These are phyloP conservation scores for Suzukiozyma palmioleophila DNA, from an alignment of 1,139 yeast genomes.

Conservation along the genomic window DNA sequence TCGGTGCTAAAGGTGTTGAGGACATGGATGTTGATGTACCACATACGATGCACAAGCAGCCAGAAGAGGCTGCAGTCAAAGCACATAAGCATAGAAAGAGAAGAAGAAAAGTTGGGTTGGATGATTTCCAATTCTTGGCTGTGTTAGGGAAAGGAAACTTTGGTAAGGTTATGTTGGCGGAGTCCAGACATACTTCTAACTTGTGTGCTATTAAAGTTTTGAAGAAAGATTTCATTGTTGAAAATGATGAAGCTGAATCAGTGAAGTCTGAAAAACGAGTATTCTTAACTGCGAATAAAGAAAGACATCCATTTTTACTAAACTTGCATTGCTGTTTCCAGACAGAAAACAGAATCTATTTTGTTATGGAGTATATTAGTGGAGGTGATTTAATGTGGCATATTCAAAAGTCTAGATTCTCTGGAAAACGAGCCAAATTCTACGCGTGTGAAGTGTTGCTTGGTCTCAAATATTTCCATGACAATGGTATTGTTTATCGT, in stretches of 20 bases:
- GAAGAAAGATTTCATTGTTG: constrained; percentile 91
- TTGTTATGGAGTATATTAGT: constrained; percentile 95
- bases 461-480: constrained; percentile 91
- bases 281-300: constrained; percentile 82
- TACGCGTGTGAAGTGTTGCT: constrained; percentile 94
- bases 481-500: constrained; percentile 92
- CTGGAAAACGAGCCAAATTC: constrained; percentile 89
- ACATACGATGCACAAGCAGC: constrained; percentile 5
- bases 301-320: constrained; percentile 87
- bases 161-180: constrained; percentile 97
- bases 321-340: constrained; percentile 95
- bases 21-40: constrained; percentile 5
- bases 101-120: constrained; percentile 79
- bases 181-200: constrained; percentile 71
- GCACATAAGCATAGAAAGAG: constrained; percentile 31
- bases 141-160: constrained; percentile 97
- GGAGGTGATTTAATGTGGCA: constrained; percentile 99
- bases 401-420: constrained; percentile 86
- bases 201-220: constrained; percentile 93
- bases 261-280: constrained; percentile 92
- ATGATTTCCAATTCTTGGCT: constrained; percentile 89
- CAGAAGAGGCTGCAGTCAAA: constrained; percentile 3
- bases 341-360: constrained; percentile 93
- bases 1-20: constrained; percentile 6
- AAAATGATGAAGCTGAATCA: constrained; percentile 93